Base-by-base conservation (phyloP, 2,329 filamentous ascomycete species). In the Chrysosporium keratinophilum region DNA sequence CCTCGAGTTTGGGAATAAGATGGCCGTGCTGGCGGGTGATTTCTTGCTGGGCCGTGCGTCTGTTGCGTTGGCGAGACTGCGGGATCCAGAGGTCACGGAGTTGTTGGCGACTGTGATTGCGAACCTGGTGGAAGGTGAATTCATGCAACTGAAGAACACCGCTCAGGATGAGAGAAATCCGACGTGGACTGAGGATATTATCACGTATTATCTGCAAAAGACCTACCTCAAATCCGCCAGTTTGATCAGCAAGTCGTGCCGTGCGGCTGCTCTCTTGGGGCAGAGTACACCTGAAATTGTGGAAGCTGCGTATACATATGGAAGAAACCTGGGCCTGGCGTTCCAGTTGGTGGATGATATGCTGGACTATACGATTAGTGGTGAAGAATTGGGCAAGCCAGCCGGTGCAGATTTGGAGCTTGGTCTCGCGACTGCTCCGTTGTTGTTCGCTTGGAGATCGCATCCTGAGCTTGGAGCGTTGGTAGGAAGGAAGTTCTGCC, bases 71-170 rank as follows among this genome's bases (percentile, higher is more conserved):
- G 93, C 93, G 12, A 83, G 93, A 41, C 74, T 98, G 56, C 82
- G 91, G 33, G 88, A 98, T 65, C 86, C 90, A 42, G 93, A 98
- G 71, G 93, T 98, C 2, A 88, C 89, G 7, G 93, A 98, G 73
- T 79, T 98, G 6, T 76, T 98, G 31, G 89, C 93, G 3, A 97
- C 91, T 0, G 93, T 97, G 41, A 97, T 98, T 62, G 91, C 93
- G 43, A 98, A 98, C 68, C 76, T 98, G 23, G 90, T 98, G 17
- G 93, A 98, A 73, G 93, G 93, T 65, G 93, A 98, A 71, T 97
- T 98, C 75, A 98, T 98, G 93, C 93, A 98, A 75, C 76, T 98
- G 63, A 94, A 95, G 74, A 98, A 98, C 71, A 97, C 93, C 1
- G 87, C 87, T 44, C 78, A 81, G 60, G 91, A 96, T 67, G 91